Percentiles rank a stretch among this genome's conserved stretches.
Conservation (phyloP, 192 early-diverging fungal genomes). For the Coemansia reversa region DNA sequence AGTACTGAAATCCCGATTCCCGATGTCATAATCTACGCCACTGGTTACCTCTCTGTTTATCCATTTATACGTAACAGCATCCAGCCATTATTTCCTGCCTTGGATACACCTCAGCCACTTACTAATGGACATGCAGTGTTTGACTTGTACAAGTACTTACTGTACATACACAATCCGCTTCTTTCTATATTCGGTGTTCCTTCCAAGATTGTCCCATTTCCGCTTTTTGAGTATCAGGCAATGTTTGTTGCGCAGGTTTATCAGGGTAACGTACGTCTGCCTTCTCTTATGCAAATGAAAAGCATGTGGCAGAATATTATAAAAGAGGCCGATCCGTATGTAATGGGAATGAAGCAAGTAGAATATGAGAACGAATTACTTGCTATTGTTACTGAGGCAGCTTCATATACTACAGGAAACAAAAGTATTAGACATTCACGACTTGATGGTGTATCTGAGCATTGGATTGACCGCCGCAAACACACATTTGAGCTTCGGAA, state of each 20-base stretch:
- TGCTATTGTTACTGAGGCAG: conserved; percentile 1
- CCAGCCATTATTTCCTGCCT: neutral
- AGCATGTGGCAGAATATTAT: conserved; percentile 15
- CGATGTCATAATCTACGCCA: conserved; percentile 62
- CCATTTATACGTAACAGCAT: conserved; percentile 55
- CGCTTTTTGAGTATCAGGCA: conserved; percentile 61
- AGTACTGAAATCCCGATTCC: conserved; percentile 28
- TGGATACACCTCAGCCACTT: conserved; percentile 13
- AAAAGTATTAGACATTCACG: neutral
- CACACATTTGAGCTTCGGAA: conserved; percentile 14
- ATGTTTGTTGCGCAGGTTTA: conserved; percentile 47
- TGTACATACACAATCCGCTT: conserved; percentile 56
- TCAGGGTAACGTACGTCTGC: conserved; percentile 28
- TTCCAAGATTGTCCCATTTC: conserved; percentile 59
- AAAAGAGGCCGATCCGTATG: conserved; percentile 1
- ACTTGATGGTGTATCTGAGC: conserved; percentile 1
- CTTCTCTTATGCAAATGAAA: conserved; percentile 26
- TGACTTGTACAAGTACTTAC: conserved; percentile 49
- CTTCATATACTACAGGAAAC: neutral
- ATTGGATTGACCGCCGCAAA: conserved; percentile 15
- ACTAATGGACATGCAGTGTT: conserved; percentile 39
- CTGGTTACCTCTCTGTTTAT: conserved; percentile 63
- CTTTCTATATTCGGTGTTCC: conserved; percentile 63
- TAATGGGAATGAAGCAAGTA: conserved; percentile 23
- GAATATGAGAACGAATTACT: conserved; percentile 24